Evolutionary conservation across 1,139 yeast species (phyloP).

Genomic region (Magnusiomyces sp.): DNA sequence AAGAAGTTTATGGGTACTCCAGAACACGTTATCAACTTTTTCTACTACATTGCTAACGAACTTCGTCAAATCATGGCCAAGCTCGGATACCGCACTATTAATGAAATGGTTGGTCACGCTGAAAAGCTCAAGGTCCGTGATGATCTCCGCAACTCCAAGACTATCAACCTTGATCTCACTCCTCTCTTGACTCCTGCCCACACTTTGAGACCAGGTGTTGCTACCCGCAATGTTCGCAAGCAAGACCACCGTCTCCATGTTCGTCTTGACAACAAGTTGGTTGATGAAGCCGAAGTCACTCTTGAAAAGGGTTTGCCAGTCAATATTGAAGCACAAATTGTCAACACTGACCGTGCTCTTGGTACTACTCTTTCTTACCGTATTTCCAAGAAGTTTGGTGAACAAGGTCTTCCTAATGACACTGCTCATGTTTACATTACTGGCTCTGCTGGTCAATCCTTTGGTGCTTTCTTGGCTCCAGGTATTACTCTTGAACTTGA

Average conservation of each 20-base stretch:
- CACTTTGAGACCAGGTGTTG: conserved; percentile 94
- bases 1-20: conserved; percentile 94
- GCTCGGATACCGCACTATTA: conserved; percentile 89
- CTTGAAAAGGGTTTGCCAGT: conserved; percentile 92
- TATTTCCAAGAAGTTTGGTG: conserved; percentile 89
- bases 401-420: conserved; percentile 87
- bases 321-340: conserved; percentile 83
- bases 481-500: conserved; percentile 93
- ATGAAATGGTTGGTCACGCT: conserved; percentile 97
- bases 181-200: conserved; percentile 97
- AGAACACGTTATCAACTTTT: conserved; percentile 95
- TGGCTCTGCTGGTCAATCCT: conserved; percentile 97
- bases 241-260: conserved; percentile 92
- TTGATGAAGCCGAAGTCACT: conserved; percentile 91
- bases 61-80: conserved; percentile 88
- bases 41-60: conserved; percentile 89
- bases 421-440: conserved; percentile 85
- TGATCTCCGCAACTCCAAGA: conserved; percentile 79
- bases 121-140: conserved; percentile 83
- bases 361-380: conserved; percentile 94
- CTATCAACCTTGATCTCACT: conserved; percentile 81
- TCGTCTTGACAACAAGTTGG: conserved; percentile 87
- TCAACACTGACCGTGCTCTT: conserved; percentile 92
- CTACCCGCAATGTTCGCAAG: conserved; percentile 84
- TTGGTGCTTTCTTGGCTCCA: conserved; percentile 94